phyloP scores from a whole-genome alignment of 352 stramenopile species.

The Phytophthora boehmeriae region DNA sequence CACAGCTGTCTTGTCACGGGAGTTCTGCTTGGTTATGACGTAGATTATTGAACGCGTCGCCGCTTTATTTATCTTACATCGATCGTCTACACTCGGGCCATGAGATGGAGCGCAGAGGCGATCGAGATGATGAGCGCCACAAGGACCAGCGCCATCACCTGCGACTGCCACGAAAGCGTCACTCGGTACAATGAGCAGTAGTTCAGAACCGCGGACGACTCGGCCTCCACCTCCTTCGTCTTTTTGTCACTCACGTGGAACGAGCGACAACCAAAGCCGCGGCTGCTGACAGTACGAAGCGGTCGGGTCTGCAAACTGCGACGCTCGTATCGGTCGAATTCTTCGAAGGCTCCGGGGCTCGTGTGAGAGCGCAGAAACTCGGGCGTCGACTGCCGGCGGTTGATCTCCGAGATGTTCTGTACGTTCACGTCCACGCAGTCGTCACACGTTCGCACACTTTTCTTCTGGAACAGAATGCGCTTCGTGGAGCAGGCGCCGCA shows the following conservation, averaged over 20 bases:
- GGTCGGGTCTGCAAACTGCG: conserved; percentile 29
- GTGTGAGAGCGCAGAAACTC: conserved; percentile 35
- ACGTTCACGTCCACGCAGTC: conserved; percentile 75
- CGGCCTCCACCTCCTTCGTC: conserved; percentile 2
- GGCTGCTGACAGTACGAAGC: conserved; percentile 12
- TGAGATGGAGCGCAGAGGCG: conserved; percentile 20
- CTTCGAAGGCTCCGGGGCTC: conserved; percentile 17
- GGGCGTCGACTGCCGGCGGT: conserved; percentile 45
- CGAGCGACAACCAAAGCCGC: conserved; percentile 18
- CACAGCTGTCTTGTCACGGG: too few relatives aligned
- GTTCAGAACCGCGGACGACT: conserved; percentile 9
- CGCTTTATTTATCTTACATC: conserved; percentile 16
- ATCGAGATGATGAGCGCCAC: conserved; percentile 26
- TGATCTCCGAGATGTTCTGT: conserved; percentile 45
- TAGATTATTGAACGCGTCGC: conserved; percentile 30
- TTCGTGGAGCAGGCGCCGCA: conserved; percentile 75
- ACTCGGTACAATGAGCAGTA: conserved; percentile 15
- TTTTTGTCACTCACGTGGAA: conserved; percentile 4
- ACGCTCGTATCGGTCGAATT: conserved; percentile 22
- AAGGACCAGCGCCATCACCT: conserved; percentile 23
- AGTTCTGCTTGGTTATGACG: too few relatives aligned
- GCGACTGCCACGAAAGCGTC: conserved; percentile 26
- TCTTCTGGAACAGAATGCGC: conserved; percentile 73
- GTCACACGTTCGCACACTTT: conserved; percentile 78
- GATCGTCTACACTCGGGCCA: conserved; percentile 19